These are phyloP conservation scores for Cladophialophora carrionii DNA, from an alignment of 2,329 filamentous ascomycete genomes.

Conservation along the genomic window DNA sequence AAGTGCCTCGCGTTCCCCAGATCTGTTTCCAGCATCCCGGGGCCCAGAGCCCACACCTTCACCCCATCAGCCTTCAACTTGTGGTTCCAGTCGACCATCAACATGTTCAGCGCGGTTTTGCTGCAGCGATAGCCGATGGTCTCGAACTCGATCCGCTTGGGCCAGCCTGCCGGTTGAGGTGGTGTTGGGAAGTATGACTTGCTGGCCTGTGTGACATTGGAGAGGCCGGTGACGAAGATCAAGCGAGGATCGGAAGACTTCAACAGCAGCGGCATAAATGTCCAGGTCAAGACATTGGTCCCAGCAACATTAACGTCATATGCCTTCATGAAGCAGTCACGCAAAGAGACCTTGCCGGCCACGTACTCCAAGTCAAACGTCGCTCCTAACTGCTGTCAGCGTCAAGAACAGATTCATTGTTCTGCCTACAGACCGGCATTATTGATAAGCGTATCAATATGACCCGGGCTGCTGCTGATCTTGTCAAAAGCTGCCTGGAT, in stretches of 20 bases:
- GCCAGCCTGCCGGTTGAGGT: conserved; percentile 48
- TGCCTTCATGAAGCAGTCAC: conserved; percentile 48
- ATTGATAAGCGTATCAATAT: conserved; percentile 44
- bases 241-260: conserved; percentile 37
- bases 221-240: conserved; percentile 47
- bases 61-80: conserved; percentile 49
- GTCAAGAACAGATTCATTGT: neutral
- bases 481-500: conserved; percentile 40
- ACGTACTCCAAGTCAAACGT: conserved; percentile 42
- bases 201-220: conserved; percentile 22
- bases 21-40: conserved; percentile 54
- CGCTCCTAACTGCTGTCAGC: conserved; percentile 27
- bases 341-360: conserved; percentile 41
- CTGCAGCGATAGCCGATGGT: conserved; percentile 45
- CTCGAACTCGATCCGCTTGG: conserved; percentile 43
- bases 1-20: conserved; percentile 42
- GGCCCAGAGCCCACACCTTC: conserved; percentile 54
- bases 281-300: conserved; percentile 30
- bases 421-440: conserved; percentile 38
- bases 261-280: conserved; percentile 42
- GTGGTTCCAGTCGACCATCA: conserved; percentile 42
- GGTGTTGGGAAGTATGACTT: conserved; percentile 31
- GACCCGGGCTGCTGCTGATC: conserved; percentile 40
- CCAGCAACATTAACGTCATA: conserved; percentile 39
- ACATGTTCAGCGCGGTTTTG: conserved; percentile 52